These are phyloP conservation scores for Hymenoscyphus infarciens DNA, from an alignment of 2,329 filamentous ascomycete species.

Conservation along the genomic window DNA sequence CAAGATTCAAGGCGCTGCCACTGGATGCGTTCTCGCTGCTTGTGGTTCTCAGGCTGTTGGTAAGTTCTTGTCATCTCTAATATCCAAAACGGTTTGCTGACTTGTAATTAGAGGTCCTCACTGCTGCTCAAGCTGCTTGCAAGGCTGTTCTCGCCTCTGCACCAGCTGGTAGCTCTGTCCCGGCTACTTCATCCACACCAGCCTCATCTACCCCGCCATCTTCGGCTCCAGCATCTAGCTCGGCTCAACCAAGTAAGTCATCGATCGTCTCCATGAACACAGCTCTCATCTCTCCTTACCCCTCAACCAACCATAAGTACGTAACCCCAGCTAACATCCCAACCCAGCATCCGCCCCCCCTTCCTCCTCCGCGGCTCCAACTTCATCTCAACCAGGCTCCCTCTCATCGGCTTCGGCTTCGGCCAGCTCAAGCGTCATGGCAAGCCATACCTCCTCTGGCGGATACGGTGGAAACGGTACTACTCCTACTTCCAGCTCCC, in stretches of 20 bases:
- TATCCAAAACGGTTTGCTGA: neutral
- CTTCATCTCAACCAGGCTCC: no score
- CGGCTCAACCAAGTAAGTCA: neutral
- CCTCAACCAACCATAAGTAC: neutral
- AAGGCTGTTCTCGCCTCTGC: conserved; percentile 1
- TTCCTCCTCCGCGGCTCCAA: no score
- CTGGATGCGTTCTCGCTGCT: conserved; percentile 22
- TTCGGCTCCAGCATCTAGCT: neutral
- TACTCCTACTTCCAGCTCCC: no score
- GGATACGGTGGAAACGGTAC: no score
- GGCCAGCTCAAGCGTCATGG: no score
- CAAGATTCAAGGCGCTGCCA: conserved; percentile 23
- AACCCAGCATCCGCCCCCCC: no score
- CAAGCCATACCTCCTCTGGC: no score
- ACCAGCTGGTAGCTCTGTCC: neutral
- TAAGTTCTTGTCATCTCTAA: conserved; percentile 10
- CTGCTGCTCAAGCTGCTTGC: conserved; percentile 15
- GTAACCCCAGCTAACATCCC: no score
- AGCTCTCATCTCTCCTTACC: neutral
- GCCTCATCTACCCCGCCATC: neutral
- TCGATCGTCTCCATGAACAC: neutral
- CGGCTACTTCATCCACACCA: neutral
- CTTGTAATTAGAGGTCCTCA: conserved; percentile 11
- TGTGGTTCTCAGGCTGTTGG: conserved; percentile 23
- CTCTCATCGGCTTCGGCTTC: no score